Evolutionary conservation across 2,329 filamentous ascomycete genomes (phyloP).

Genomic region (Xylariaceae sp.): DNA sequence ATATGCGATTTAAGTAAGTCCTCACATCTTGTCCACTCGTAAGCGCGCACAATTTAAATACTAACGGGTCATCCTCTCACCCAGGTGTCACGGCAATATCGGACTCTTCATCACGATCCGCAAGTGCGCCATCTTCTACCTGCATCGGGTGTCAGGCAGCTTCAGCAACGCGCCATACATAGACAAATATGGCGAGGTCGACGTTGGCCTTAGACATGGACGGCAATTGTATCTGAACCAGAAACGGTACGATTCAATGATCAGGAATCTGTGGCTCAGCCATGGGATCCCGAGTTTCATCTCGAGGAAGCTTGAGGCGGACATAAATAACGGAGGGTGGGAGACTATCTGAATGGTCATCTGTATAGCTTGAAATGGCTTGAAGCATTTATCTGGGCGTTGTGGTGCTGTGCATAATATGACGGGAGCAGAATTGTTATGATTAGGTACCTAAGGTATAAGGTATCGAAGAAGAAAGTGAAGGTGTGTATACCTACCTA

Average conservation of each 20-base stretch:
- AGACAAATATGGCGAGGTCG: slow-evolving; percentile 92
- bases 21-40: not conserved
- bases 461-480: too few species aligned
- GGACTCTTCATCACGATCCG: slow-evolving; percentile 97
- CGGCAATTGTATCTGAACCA: slow-evolving; percentile 92
- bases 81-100: slow-evolving; percentile 80
- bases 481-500: too few species aligned
- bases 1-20: slow-evolving; percentile 73
- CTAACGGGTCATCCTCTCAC: slow-evolving; percentile 21
- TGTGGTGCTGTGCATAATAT: too few species aligned
- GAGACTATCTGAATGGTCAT: slow-evolving; percentile 62
- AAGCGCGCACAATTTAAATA: not conserved
- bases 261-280: slow-evolving; percentile 81
- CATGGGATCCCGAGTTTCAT: slow-evolving; percentile 89
- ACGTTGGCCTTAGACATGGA: slow-evolving; percentile 82
- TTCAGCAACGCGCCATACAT: slow-evolving; percentile 90
- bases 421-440: too few species aligned
- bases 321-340: slow-evolving; percentile 97
- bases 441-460: too few species aligned
- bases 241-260: slow-evolving; percentile 84
- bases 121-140: slow-evolving; percentile 88
- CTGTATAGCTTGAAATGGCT: too few species aligned
- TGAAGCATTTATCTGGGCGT: too few species aligned
- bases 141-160: slow-evolving; percentile 77
- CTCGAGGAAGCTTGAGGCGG: slow-evolving; percentile 83